Evolutionary conservation across 2,329 filamentous ascomycete genomes (phyloP), one percentile per base, ranked within the genome.

Genomic region (Talaromyces marneffei): DNA sequence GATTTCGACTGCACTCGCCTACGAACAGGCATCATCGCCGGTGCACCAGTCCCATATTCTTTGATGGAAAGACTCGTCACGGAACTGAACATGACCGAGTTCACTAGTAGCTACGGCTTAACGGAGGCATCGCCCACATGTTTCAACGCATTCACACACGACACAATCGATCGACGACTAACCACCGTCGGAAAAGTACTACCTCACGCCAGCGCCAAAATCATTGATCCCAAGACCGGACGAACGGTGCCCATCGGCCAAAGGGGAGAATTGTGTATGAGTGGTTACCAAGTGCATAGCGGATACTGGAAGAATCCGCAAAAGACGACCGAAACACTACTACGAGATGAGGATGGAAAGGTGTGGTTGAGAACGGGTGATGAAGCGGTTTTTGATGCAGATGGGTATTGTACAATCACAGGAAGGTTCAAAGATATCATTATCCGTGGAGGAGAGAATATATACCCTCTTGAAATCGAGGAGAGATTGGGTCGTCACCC

Each of bases 401-500:
- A 85, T 8, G 88, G 87, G 0, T 90, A 89, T 69, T 90, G 87
- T 66, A 81, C 79, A 6, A 91, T 92, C 66, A 91, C 88, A 0
- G 88, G 89, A 0, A 79, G 88, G 20, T 90, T 90, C 75, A 91
- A 91, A 76, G 89, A 92, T 62, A 90, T 91, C 37, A 90, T 91
- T 62, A 91, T 91, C 63, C 79, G 88, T 67, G 88, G 87, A 59
- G 88, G 88, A 53, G 87, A 90, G 73, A 91, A 91, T 73, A 82
- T 83, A 56, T 89, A 90, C 69, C 88, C 88, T 1, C 80, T 90
- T 23, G 88, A 91, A 70, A 90, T 91, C 63, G 88, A 91, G 73
- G 87, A 90, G 71, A 82, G 87, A 2, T 79, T 91, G n/a, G 77
- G 86, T 50, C 79, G 81, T 1, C 88, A 91, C 71, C 80, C 85